Evolutionary conservation across 192 early-diverging fungal genomes (phyloP), one percentile per base, ranked within the genome.

Genomic region (Chytriomyces sp.): DNA sequence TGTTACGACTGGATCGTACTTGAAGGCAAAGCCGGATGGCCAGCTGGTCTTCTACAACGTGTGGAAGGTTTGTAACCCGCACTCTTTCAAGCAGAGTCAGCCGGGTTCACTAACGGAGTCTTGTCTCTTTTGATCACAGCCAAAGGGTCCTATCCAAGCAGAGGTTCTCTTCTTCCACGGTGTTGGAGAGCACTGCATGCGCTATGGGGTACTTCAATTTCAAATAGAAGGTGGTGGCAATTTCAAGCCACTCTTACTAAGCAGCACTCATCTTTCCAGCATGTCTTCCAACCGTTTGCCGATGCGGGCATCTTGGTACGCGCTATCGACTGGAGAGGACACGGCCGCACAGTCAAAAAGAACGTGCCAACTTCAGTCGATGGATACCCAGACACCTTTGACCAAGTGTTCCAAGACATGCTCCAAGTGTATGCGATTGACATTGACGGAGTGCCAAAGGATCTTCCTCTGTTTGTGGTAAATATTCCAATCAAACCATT

Each of bases 301-400:
- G 76, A 63, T 60, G 71, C 78, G 11, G 89, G 88, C 2, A 88
- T 93, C 70, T 82, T 88, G 66, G 83, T 87, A 72, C 81, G 81
- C 43, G 86, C 74, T 7, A 89, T 81, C 72, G 91, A 92, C 76
- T 89, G 92, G 77, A 80, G 91, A 50, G 92, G 92, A 48, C 72
- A 73, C 45, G 72, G 72, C 28, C 57, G 72, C 18, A 73, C 72
- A n/a, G 48, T 63, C 44, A 73, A 62, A 6, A 13, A 20, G 8
- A 73, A 16, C 18, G n/a, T 7, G 10, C 8, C 11, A 44, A 57
- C 20, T 63, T 35, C 35, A 35, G 35, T 35, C 35, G 35, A 35
- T 2, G 72, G 72, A 26, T 63, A 43, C 72, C 60, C 44, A 10
- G 35, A 20, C 7, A 43, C 62, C n/a, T 78, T 80, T 26, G 53